Evolutionary conservation across 2,329 filamentous ascomycete species (phyloP).

Genomic region (Penicillium psychrosexuale): DNA sequence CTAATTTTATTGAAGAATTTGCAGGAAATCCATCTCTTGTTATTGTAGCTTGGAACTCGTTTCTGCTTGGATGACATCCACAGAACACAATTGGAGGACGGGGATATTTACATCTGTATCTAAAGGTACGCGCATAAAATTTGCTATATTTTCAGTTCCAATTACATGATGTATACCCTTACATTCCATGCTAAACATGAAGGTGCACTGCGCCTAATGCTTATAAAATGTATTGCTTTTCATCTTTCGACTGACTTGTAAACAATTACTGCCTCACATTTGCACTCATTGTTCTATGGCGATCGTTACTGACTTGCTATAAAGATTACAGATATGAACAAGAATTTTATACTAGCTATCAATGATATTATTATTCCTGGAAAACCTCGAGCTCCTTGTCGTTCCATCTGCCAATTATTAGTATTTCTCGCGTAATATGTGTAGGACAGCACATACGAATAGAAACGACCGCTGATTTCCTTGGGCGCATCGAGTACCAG

Average conservation of each 20-base stretch:
- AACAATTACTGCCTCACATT: conserved; percentile 16
- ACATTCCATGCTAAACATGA: conserved; percentile 66
- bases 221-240: conserved; percentile 60
- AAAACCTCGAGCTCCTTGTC: conserved; percentile 43
- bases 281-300: conserved; percentile 21
- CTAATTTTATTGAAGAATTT: conserved; percentile 29
- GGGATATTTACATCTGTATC: conserved; percentile 4
- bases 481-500: conserved; percentile 64
- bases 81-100: neutral
- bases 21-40: neutral
- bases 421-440: conserved; percentile 9
- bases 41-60: neutral
- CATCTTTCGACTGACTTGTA: conserved; percentile 61
- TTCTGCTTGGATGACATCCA: neutral
- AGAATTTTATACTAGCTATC: neutral
- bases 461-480: conserved; percentile 71
- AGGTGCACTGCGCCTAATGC: conserved; percentile 50
- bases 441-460: conserved; percentile 42
- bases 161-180: conserved; percentile 51
- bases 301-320: conserved; percentile 31
- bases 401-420: conserved; percentile 44
- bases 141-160: conserved; percentile 13
- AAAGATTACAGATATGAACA: conserved; percentile 14
- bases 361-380: conserved; percentile 34
- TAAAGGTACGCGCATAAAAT: conserved; percentile 23